Evolutionary conservation across 2,329 filamentous ascomycete genomes (phyloP), one percentile per base, ranked within the genome.

Genomic region (Lachnellula subtilissima): DNA sequence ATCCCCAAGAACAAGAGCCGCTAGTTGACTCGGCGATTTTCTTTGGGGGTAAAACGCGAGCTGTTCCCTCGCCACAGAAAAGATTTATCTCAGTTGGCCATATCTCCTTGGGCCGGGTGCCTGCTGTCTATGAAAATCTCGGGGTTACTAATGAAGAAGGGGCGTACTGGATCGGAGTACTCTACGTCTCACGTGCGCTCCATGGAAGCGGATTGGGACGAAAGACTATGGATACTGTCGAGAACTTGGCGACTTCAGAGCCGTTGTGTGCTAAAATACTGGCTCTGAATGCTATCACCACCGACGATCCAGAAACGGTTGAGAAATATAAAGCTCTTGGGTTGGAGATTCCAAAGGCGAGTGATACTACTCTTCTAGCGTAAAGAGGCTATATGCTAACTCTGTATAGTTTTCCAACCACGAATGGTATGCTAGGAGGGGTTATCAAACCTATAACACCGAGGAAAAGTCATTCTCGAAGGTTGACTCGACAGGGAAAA

Each of bases 361-460:
- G 54, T 48, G 17, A n/a, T 37, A 43, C 2, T 36, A 7, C 4
- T 12, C 22, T 42, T 47, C 1, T 39, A 9, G 11, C 6, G 23
- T 43, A 17, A 14, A 8, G 23, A 25, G 25, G 11, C 2, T 5
- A 40, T 35, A 14, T 45, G 37, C 35, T 53, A 37, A 49, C 5
- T 42, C 17, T 45, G 12, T 4, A n/a, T 50, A 66, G 64, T 56
- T 67, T 45, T 58, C 55, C 11, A 65, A 60, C 39, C 61, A 67
- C 42, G 58, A 59, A 15, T 67, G 64, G 66, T 68, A 68, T 59
- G 56, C 54, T 36, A 59, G 65, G 37, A 61, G 65, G 23, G 65
- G 64, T 5, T 68, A 66, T 57, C 22, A 61, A 39, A 48, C 57
- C 15, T 64, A 55, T 52, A 55, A 57, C 15, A 11, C 15, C n/a